Evolutionary conservation across 768 basidiomycete species (phyloP).

Genomic region (Kwoniella bestiolae): DNA sequence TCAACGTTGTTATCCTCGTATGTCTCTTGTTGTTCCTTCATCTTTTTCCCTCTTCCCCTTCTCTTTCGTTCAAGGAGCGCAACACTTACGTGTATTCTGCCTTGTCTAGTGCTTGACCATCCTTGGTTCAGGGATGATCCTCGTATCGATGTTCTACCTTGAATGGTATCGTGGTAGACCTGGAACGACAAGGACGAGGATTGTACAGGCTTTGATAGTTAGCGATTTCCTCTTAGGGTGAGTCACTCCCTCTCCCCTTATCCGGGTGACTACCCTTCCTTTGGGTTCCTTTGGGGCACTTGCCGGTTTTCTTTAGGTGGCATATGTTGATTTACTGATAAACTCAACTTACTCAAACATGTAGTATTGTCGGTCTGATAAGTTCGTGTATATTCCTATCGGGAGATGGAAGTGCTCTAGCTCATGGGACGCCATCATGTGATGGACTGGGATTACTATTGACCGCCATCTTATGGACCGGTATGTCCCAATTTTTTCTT

Average conservation of each 20-base stretch:
- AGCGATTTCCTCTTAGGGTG: conserved; percentile 52
- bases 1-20: conserved; percentile 47
- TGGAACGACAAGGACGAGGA: conserved; percentile 49
- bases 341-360: background rate
- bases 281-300: no score
- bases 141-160: conserved; percentile 43
- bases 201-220: conserved; percentile 54
- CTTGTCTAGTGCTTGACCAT: conserved; percentile 44
- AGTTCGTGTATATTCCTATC: conserved; percentile 34
- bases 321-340: no score
- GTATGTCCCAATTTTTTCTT: conserved; percentile 27
- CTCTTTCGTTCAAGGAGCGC: background rate
- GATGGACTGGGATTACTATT: conserved; percentile 51
- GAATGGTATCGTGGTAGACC: conserved; percentile 44
- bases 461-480: conserved; percentile 47
- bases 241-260: conserved; percentile 20
- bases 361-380: conserved; percentile 50
- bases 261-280: background rate
- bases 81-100: background rate
- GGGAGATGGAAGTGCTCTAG: conserved; percentile 19
- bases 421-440: conserved; percentile 39
- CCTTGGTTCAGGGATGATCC: conserved; percentile 46
- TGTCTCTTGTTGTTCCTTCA: conserved; percentile 9
- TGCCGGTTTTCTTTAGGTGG: no score
- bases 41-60: background rate